Evolutionary conservation across 352 stramenopile genomes (phyloP).

Genomic region (Globisporangium abappressorium): DNA sequence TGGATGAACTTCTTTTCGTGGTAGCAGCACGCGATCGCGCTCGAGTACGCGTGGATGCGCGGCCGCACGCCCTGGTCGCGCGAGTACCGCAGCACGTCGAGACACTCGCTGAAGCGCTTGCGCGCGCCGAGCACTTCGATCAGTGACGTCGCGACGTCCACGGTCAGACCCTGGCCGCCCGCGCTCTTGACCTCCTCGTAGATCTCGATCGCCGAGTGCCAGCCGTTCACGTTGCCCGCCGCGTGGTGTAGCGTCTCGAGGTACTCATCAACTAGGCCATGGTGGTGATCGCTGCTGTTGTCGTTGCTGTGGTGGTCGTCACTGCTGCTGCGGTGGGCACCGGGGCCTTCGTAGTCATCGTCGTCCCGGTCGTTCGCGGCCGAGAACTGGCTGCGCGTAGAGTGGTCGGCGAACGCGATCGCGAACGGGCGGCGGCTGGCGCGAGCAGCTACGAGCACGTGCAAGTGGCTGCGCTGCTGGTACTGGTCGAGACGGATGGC

Average conservation of each 20-base stretch:
- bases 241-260: slow-evolving; percentile 18
- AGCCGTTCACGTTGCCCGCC: slow-evolving; percentile 15
- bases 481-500: not conserved
- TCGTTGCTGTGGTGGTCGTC: not conserved
- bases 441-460: slow-evolving; percentile 17
- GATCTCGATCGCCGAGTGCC: slow-evolving; percentile 48
- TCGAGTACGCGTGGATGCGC: slow-evolving; percentile 82
- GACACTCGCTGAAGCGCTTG: slow-evolving; percentile 43
- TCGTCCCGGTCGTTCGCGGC: slow-evolving; percentile 10
- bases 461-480: slow-evolving; percentile 8
- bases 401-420: slow-evolving; percentile 3
- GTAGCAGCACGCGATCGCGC: slow-evolving; percentile 77
- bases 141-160: slow-evolving; percentile 52
- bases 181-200: slow-evolving; percentile 40
- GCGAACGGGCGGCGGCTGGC: slow-evolving; percentile 5
- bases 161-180: slow-evolving; percentile 33
- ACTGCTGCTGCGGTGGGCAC: not conserved
- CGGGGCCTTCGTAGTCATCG: not conserved
- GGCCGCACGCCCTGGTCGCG: slow-evolving; percentile 66
- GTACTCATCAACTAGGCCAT: slow-evolving; percentile 10
- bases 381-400: slow-evolving; percentile 13
- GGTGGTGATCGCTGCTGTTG: not conserved
- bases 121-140: slow-evolving; percentile 59
- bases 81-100: slow-evolving; percentile 64
- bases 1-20: slow-evolving; percentile 59